phyloP scores from a whole-genome alignment of 305 asterid genomes.

The Striga hermonthica region DNA sequence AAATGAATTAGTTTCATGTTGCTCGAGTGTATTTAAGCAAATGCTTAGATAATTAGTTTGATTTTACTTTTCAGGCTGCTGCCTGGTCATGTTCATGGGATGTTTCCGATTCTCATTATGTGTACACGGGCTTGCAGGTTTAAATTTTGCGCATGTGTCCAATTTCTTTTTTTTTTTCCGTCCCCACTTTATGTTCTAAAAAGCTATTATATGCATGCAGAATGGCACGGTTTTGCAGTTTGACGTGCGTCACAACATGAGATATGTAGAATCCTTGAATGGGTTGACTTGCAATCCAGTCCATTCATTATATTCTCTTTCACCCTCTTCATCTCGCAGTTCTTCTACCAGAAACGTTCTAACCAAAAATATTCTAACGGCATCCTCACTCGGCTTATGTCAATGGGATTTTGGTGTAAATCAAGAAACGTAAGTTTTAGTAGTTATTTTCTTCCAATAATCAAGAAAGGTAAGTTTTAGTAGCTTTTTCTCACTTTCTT shows the following conservation, averaged over 20 bases:
- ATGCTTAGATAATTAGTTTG: slow-evolving; percentile 4
- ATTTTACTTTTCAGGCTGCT: slow-evolving; percentile 54
- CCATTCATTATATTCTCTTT: slow-evolving; percentile 62
- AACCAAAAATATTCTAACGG: slow-evolving; percentile 62
- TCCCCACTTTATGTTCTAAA: slow-evolving; percentile 6
- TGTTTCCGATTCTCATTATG: slow-evolving; percentile 48
- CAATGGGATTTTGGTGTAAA: slow-evolving; percentile 69
- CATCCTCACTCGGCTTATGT: slow-evolving; percentile 86
- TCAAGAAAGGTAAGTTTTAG: slow-evolving; percentile 47
- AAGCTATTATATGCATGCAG: slow-evolving; percentile 41
- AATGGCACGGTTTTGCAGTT: slow-evolving; percentile 77
- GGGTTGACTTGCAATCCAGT: slow-evolving; percentile 63
- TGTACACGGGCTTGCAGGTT: slow-evolving; percentile 93
- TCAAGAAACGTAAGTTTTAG: slow-evolving; percentile 47
- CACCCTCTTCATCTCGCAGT: slow-evolving; percentile 40
- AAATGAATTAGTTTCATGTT: slow-evolving; percentile 16
- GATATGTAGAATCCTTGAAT: slow-evolving; percentile 55
- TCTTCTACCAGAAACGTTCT: slow-evolving; percentile 55
- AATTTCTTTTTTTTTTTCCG: slow-evolving; percentile 28
- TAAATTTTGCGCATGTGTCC: not conserved
- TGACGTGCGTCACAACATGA: slow-evolving; percentile 67
- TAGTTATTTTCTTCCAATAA: not conserved
- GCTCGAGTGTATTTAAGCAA: slow-evolving; percentile 11
- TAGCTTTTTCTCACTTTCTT: not conserved
- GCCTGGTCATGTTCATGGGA: slow-evolving; percentile 99